Percentiles rank a stretch among this genome's conserved stretches.
These are phyloP conservation scores for Emergomyces pasteurianus DNA, from an alignment of 2,329 filamentous ascomycete genomes.

Conservation along the genomic window DNA sequence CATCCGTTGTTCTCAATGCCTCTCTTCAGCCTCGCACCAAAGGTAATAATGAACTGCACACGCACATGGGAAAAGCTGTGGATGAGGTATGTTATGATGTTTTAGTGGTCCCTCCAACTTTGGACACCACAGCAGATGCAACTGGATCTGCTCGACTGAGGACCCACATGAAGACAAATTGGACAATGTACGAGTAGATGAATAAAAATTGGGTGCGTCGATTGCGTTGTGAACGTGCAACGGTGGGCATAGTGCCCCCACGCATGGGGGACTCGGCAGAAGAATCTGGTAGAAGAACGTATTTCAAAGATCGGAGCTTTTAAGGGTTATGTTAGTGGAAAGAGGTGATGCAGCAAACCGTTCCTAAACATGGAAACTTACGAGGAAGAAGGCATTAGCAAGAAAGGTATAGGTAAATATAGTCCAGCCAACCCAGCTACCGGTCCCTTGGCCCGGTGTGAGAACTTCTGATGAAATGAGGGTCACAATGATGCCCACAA, in stretches of 20 bases:
- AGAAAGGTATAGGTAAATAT: slow-evolving; percentile 86
- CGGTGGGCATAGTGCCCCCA: slow-evolving; percentile 49
- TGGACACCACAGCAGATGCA: slow-evolving; percentile 13
- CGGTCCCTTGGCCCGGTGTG: slow-evolving; percentile 67
- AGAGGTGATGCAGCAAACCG: not conserved
- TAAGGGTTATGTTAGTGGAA: slow-evolving; percentile 4
- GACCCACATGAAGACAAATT: slow-evolving; percentile 90
- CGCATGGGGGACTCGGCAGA: slow-evolving; percentile 52
- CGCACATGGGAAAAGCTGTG: not conserved
- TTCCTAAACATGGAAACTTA: slow-evolving; percentile 36
- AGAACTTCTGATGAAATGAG: slow-evolving; percentile 66
- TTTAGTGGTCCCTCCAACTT: slow-evolving; percentile 4
- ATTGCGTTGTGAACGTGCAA: slow-evolving; percentile 75
- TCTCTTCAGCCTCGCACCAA: not conserved
- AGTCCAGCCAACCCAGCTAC: slow-evolving; percentile 78
- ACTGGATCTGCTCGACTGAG: slow-evolving; percentile 44
- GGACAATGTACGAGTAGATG: slow-evolving; percentile 86
- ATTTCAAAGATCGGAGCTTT: slow-evolving; percentile 86
- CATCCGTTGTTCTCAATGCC: not conserved
- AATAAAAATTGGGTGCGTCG: slow-evolving; percentile 86
- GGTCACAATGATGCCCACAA: slow-evolving; percentile 89
- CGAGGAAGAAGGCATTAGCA: slow-evolving; percentile 90
- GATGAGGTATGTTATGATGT: slow-evolving; percentile 2
- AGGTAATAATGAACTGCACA: not conserved
- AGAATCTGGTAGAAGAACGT: slow-evolving; percentile 83